These are phyloP conservation scores for Tulasnella sp. DNA, from an alignment of 768 basidiomycete genomes.

Conservation along the genomic window DNA sequence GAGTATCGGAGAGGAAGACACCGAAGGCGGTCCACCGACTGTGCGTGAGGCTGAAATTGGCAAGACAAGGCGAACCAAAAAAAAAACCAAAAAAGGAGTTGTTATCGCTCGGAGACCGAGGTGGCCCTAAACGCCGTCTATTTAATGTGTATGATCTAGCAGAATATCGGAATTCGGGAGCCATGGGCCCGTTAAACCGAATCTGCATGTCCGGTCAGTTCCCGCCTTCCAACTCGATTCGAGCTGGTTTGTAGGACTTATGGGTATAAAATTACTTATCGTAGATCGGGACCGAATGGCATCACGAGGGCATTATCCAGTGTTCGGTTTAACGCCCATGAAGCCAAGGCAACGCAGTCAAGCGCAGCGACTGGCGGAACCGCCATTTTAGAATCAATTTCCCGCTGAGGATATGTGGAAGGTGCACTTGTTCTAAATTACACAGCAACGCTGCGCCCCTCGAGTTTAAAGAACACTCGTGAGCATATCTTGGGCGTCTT, in stretches of 20 bases:
- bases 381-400: not conserved
- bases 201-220: not conserved
- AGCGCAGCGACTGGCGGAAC: not conserved
- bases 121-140: not conserved
- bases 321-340: not conserved
- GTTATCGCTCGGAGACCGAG: conserved; percentile 41
- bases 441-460: not conserved
- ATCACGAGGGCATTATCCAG: not conserved
- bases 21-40: conserved; percentile 12
- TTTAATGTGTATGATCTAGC: not conserved
- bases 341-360: not conserved
- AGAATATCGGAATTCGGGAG: not conserved
- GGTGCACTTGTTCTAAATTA: not conserved
- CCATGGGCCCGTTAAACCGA: not conserved
- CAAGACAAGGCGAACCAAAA: conserved; percentile 40
- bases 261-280: not conserved
- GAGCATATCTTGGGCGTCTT: no score
- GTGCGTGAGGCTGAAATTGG: not conserved
- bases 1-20: conserved; percentile 33
- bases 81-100: conserved; percentile 39
- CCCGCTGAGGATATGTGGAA: not conserved
- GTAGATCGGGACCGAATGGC: not conserved
- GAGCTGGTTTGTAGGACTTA: not conserved
- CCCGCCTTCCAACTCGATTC: not conserved
- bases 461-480: no score